Evolutionary conservation across 345 rosid genomes (phyloP).

Genomic region (Populus ilicifolia): DNA sequence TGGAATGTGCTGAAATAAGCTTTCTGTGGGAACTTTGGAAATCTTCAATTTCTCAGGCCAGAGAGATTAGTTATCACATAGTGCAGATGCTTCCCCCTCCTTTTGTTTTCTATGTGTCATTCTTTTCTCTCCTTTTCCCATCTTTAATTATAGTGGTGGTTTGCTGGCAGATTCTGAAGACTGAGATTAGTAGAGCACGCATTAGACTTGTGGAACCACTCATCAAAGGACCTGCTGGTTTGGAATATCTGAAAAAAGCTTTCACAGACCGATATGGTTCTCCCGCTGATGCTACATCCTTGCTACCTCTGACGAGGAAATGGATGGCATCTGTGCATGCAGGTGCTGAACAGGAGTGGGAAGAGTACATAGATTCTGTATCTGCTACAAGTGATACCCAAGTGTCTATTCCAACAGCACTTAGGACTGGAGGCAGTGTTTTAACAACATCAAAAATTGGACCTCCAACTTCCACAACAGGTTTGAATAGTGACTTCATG

Average conservation of each 20-base stretch:
- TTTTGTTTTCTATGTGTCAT: background rate
- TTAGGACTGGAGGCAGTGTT: slow-evolving; percentile 9
- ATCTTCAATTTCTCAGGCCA: no score
- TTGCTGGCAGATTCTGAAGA: slow-evolving; percentile 54
- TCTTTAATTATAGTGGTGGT: background rate
- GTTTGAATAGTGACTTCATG: background rate
- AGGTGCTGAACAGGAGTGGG: slow-evolving; percentile 16
- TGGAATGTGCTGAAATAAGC: no score
- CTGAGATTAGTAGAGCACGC: slow-evolving; percentile 69
- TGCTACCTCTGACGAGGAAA: slow-evolving; percentile 47
- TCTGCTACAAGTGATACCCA: background rate
- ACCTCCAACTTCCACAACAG: slow-evolving; percentile 7
- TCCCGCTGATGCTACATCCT: slow-evolving; percentile 42
- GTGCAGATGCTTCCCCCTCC: background rate
- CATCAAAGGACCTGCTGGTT: slow-evolving; percentile 76
- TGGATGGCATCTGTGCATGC: slow-evolving; percentile 55
- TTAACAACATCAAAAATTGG: background rate
- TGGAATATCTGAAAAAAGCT: slow-evolving; percentile 59
- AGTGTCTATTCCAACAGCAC: slow-evolving; percentile 1
- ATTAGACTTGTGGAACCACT: slow-evolving; percentile 69
- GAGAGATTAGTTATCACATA: no score
- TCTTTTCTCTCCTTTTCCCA: background rate
- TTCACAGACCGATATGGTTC: slow-evolving; percentile 57
- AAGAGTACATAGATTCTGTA: slow-evolving; percentile 3
- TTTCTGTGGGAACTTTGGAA: no score